Base-by-base conservation (phyloP, 192 early-diverging fungal species). In the Diversispora eburnea region DNA sequence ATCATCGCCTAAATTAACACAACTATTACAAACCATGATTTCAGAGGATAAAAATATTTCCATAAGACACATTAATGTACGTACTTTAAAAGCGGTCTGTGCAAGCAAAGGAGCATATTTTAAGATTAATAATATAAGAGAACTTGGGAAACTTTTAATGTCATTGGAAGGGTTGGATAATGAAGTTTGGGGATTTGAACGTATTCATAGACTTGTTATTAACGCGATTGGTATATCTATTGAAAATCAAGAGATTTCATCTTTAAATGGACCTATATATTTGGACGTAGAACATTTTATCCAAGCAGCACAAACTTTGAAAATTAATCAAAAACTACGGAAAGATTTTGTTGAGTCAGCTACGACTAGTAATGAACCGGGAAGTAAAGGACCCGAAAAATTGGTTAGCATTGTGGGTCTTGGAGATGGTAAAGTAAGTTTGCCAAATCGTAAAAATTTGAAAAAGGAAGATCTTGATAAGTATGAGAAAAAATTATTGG, bases 401-500 rank as follows among this genome's bases (percentile, higher is more conserved):
- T 79, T 85, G 15, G 75, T 83, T 8, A 84, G 75, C 20, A 82
- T 84, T 12, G 58, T 84, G 2, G 85, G 85, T 13, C 61, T 78
- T 47, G 73, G 76, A 75, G 63, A 64, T 65, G 77, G 54, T 0
- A 75, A 75, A 19, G 58, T 72, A 42, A 77, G 80, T 39, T 65
- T 68, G 15, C 33, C 59, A 41, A 54, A 46, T 5, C 60, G 52
- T 39, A 80, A 80, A 57, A 77, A 75, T n/a, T 51, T 76, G 43
- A 63, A 43, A 9, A 20, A 62, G 75, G 75, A 84, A 67, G 75
- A 84, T 43, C 76, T 81, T 83, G 77, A 87, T 81, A 60, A 79
- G 52, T 90, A 95, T 80, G 95, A 98, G 76, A 84, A 88, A 70
- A 87, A 86, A 60, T 78, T 98, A 60, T 73, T 95, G 1, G 78